phyloP scores from a whole-genome alignment of 768 basidiomycete species.

The Amanita rubescens region DNA sequence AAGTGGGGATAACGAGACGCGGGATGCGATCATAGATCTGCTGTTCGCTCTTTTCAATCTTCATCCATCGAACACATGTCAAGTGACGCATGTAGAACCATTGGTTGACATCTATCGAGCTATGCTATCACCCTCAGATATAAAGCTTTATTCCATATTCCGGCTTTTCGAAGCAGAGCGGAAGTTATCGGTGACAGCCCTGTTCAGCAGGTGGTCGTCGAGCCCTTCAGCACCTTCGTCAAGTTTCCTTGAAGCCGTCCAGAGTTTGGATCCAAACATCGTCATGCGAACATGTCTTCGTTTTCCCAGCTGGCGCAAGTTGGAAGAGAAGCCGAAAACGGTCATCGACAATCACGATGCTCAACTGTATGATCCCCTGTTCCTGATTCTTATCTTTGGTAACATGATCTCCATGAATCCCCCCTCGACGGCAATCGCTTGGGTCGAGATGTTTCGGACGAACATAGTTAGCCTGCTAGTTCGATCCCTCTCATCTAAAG shows the following conservation, averaged over 20 bases:
- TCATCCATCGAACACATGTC: conserved; percentile 80
- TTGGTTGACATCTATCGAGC: conserved; percentile 70
- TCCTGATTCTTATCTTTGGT: conserved; percentile 60
- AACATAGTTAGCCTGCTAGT: conserved; percentile 72
- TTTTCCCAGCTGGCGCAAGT: conserved; percentile 60
- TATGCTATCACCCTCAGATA: conserved; percentile 59
- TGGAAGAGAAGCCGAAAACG: conserved; percentile 29
- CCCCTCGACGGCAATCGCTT: conserved; percentile 56
- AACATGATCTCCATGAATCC: conserved; percentile 54
- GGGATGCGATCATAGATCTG: conserved; percentile 45
- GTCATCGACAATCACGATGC: conserved; percentile 24
- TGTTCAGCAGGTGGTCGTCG: conserved; percentile 63
- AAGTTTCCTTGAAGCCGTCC: conserved; percentile 56
- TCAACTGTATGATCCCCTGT: conserved; percentile 72
- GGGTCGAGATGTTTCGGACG: conserved; percentile 82
- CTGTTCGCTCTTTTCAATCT: conserved; percentile 63
- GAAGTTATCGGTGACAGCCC: conserved; percentile 51
- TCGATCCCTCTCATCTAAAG: conserved; percentile 62
- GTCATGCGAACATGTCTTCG: conserved; percentile 65
- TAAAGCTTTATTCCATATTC: conserved; percentile 65
- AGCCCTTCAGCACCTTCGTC: conserved; percentile 34
- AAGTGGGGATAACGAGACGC: conserved; percentile 20
- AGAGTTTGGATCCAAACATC: conserved; percentile 56
- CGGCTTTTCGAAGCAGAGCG: conserved; percentile 69
- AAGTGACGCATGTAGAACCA: conserved; percentile 75